These are phyloP conservation scores for Besnoitia besnoiti DNA, from an alignment of 169 alveolate genomes.

Conservation along the genomic window DNA sequence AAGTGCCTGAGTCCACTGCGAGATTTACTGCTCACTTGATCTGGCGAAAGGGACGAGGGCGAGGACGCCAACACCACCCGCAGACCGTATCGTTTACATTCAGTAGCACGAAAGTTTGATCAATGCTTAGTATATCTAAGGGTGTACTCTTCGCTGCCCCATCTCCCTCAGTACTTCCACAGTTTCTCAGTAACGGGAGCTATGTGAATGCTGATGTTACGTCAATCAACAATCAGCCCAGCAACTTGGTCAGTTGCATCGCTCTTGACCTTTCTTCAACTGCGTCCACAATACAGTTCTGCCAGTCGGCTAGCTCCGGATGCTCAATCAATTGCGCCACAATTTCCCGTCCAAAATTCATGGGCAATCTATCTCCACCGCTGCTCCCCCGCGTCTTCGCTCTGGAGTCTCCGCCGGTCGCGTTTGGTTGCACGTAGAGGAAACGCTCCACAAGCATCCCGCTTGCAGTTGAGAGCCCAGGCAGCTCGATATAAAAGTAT, in stretches of 20 bases:
- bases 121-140: not conserved
- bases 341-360: slow-evolving; percentile 64
- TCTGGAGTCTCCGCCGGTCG: not conserved
- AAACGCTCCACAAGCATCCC: slow-evolving; percentile 60
- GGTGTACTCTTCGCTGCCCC: not conserved
- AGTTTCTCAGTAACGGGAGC: not conserved
- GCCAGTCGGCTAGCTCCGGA: slow-evolving; percentile 62
- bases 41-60: too few species aligned
- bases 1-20: too few species aligned
- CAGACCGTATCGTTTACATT: not conserved
- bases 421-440: slow-evolving; percentile 42
- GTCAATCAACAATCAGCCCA: not conserved
- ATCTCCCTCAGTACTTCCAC: not conserved
- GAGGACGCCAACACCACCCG: too few species aligned
- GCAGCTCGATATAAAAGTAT: slow-evolving; percentile 65
- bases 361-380: slow-evolving; percentile 23
- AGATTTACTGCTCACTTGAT: too few species aligned
- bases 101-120: not conserved
- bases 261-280: slow-evolving; percentile 53
- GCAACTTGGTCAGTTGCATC: slow-evolving; percentile 1
- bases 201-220: too few species aligned
- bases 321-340: slow-evolving; percentile 50
- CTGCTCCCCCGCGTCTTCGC: not conserved
- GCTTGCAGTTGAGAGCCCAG: slow-evolving; percentile 63
- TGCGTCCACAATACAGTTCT: slow-evolving; percentile 42